phyloP scores from a whole-genome alignment of 768 basidiomycete genomes.

The Tricholoma terreum region DNA sequence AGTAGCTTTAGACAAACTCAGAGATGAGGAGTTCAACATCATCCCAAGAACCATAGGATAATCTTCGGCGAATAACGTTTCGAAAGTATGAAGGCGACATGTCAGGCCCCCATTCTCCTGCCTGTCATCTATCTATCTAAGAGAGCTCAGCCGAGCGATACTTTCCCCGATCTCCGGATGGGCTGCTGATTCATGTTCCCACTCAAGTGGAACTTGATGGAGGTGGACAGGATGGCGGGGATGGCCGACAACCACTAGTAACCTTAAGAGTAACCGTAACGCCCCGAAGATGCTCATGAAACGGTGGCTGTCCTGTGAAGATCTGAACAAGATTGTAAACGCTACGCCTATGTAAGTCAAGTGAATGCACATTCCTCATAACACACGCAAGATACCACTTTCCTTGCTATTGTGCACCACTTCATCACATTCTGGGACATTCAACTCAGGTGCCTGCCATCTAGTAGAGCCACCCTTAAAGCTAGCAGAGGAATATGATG shows the following conservation, averaged over 20 bases:
- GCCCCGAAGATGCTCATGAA: slow-evolving; percentile 15
- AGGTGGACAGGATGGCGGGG: slow-evolving; percentile 15
- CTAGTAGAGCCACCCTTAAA: slow-evolving; percentile 19
- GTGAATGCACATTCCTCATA: slow-evolving; percentile 25
- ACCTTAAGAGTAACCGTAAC: slow-evolving; percentile 15
- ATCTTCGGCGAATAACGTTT: background rate
- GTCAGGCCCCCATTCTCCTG: background rate
- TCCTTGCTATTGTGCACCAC: slow-evolving; percentile 12
- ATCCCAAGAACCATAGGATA: too few relatives aligned
- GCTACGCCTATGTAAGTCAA: background rate
- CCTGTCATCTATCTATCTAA: background rate
- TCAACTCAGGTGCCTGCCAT: slow-evolving; percentile 30
- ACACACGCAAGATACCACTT: slow-evolving; percentile 26
- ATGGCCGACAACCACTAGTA: slow-evolving; percentile 14
- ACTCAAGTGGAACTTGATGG: slow-evolving; percentile 12
- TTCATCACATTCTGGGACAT: slow-evolving; percentile 1
- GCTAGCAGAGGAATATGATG: slow-evolving; percentile 11
- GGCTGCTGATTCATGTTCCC: slow-evolving; percentile 15
- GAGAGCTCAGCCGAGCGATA: background rate
- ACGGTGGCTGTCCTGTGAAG: slow-evolving; percentile 21
- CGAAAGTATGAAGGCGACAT: background rate
- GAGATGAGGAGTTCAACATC: background rate
- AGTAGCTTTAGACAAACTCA: background rate
- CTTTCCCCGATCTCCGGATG: slow-evolving; percentile 11
- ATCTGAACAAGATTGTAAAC: slow-evolving; percentile 13